Evolutionary conservation across 1,139 yeast species (phyloP).

Genomic region (Saccharomyces hybrid): DNA sequence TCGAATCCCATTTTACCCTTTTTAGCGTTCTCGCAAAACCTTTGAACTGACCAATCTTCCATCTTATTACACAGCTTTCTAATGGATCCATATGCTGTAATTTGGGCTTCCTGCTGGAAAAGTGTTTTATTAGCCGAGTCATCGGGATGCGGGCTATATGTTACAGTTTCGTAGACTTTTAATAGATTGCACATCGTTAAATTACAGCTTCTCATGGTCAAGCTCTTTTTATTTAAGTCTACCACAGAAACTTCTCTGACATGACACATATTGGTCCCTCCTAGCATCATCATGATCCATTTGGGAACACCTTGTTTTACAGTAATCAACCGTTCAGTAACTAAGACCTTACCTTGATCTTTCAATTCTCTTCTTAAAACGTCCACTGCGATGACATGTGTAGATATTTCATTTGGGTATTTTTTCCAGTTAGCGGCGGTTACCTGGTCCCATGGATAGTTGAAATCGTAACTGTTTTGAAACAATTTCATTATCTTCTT

Average conservation of each 20-base stretch:
- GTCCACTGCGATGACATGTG: conserved; percentile 93
- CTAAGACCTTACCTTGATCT: conserved; percentile 46
- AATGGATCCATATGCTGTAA: conserved; percentile 19
- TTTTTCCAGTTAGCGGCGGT: conserved; percentile 96
- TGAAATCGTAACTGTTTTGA: conserved; percentile 57
- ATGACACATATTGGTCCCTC: conserved; percentile 66
- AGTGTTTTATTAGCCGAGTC: conserved; percentile 47
- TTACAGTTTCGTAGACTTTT: conserved; percentile 78
- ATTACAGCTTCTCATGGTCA: conserved; percentile 80
- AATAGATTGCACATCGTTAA: conserved; percentile 73
- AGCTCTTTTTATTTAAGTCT: conserved; percentile 54
- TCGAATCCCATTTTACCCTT: conserved; percentile 81
- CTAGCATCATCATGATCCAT: conserved; percentile 72
- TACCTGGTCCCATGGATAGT: conserved; percentile 89
- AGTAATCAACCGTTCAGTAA: conserved; percentile 83
- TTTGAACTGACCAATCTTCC: conserved; percentile 85
- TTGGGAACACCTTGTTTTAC: conserved; percentile 82
- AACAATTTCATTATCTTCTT: conserved; percentile 60
- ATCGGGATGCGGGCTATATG: conserved; percentile 59
- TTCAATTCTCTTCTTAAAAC: conserved; percentile 67
- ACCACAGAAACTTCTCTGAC: conserved; percentile 89
- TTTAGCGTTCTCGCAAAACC: conserved; percentile 80
- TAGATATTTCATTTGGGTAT: conserved; percentile 85
- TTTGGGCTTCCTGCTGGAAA: conserved; percentile 78
- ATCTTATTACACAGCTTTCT: conserved; percentile 68